Base-by-base conservation (phyloP, 306 rosid species). In the Cercis canadensis region DNA sequence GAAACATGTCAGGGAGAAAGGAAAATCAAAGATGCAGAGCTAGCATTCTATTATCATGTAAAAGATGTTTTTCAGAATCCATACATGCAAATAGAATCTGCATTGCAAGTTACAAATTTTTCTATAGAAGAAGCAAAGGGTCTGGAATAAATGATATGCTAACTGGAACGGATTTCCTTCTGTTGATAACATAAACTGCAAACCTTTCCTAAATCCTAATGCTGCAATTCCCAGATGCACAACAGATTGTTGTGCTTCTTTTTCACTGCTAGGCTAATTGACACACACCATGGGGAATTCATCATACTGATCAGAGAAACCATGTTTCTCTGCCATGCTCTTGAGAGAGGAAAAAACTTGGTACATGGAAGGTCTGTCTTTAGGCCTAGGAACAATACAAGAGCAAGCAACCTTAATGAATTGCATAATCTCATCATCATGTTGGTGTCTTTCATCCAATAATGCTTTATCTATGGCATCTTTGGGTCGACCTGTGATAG, bases 361-460 rank as follows among this genome's bases (percentile, higher is more conserved):
- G 59, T 62, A 73, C 90, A 86, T 83, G 24, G 87, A 77, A 57
- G 85, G 87, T 71, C 90, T 86, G 36, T 86, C 87, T 58, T 83
- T 83, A 6, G 90, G 90, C 70, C 85, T 74, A 18, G 87, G 57
- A 62, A 81, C 82, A 50, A 83, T 78, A 57, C 90, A 86, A 67
- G 60, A 51, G 44, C 79, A 70, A 56, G 82, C 90, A 71, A 83
- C 75, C 70, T 18, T 57, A 83, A 86, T 62, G 60, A 86, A 75
- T 65, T 77, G 84, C 75, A 83, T 34, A 74, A 86, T 83, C 40
- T 82, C 87, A 29, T 80, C 80, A 46, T 83, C 90, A 9, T 65
- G 24, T 46, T 65, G 57, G 45, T 78, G 50, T 32, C 80, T 76
- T 71, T 86, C 82, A 57, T 85, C 87, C n/a, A 80, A 31, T n/a